Conservation (phyloP, 495 filamentous ascomycete genomes). For the Delitschia confertaspora region DNA sequence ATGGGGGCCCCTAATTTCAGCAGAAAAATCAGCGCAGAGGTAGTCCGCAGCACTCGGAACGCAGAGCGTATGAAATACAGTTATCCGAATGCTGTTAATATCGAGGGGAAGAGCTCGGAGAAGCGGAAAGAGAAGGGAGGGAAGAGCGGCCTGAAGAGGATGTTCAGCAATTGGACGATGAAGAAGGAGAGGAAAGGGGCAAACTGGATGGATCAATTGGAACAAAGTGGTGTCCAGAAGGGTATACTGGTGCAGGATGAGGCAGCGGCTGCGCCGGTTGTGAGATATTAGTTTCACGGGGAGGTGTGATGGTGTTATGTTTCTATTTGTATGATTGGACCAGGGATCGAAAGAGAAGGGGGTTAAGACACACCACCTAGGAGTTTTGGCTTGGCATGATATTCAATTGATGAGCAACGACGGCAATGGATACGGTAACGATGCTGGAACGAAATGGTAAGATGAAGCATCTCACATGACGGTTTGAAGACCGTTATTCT, state of each 20-base stretch:
- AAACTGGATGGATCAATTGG: slow-evolving; percentile 29
- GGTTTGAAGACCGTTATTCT: too few relatives aligned
- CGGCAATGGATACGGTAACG: too few relatives aligned
- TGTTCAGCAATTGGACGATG: slow-evolving; percentile 30
- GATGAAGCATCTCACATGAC: too few relatives aligned
- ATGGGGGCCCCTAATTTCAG: slow-evolving; percentile 17
- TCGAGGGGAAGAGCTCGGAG: slow-evolving; percentile 1
- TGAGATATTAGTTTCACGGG: too few relatives aligned
- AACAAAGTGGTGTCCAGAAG: slow-evolving; percentile 22
- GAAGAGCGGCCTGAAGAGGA: slow-evolving; percentile 17
- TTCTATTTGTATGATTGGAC: too few relatives aligned
- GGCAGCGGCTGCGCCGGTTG: slow-evolving; percentile 27
- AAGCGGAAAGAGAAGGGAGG: slow-evolving; percentile 3
- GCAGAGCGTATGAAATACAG: too few relatives aligned
- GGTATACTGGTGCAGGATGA: slow-evolving; percentile 30
- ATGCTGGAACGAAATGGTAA: too few relatives aligned
- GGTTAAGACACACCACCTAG: too few relatives aligned
- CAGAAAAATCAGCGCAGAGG: slow-evolving; percentile 28
- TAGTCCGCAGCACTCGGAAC: slow-evolving; percentile 1
- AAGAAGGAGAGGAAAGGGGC: slow-evolving; percentile 24
- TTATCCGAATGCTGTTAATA: slow-evolving; percentile 10
- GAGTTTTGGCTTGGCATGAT: too few relatives aligned
- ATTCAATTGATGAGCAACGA: too few relatives aligned
- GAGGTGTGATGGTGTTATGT: too few relatives aligned
- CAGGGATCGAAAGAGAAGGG: too few relatives aligned